These are phyloP conservation scores for Colletotrichum acutatum DNA, from an alignment of 2,329 filamentous ascomycete genomes.

Conservation along the genomic window DNA sequence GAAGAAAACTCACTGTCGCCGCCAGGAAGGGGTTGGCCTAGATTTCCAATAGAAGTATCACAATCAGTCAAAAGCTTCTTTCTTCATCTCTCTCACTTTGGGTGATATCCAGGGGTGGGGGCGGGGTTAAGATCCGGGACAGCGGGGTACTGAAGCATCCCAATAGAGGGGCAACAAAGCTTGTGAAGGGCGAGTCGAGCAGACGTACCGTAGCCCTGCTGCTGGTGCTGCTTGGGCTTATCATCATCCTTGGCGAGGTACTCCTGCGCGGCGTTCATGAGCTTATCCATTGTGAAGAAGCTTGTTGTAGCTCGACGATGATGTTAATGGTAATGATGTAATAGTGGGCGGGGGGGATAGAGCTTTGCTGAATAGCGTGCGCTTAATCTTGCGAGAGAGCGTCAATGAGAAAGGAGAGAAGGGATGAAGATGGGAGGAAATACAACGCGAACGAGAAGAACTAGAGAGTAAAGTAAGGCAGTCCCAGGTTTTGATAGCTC, in stretches of 20 bases:
- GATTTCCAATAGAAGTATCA: background rate
- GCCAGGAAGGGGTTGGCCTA: constrained; percentile 34
- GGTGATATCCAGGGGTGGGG: constrained; percentile 1
- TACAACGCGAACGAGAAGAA: background rate
- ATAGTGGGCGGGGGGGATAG: background rate
- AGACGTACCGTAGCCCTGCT: constrained; percentile 26
- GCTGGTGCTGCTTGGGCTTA: constrained; percentile 40
- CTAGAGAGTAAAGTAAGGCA: background rate
- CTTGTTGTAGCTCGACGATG: background rate
- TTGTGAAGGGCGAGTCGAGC: background rate
- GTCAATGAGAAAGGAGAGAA: background rate
- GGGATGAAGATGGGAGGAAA: background rate
- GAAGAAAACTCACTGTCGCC: constrained; percentile 43
- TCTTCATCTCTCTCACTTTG: no score
- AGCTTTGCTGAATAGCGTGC: background rate
- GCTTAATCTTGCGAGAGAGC: background rate
- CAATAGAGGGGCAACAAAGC: background rate
- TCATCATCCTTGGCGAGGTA: constrained; percentile 45
- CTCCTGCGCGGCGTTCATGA: constrained; percentile 49
- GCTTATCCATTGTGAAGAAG: constrained; percentile 47
- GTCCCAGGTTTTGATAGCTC: constrained; percentile 17
- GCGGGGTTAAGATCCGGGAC: constrained; percentile 10
- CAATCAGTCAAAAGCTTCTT: constrained; percentile 21
- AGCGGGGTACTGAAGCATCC: constrained; percentile 27
- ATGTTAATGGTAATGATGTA: background rate